Base-by-base conservation (phyloP, 768 basidiomycete species). In the Leucosporidium scottii region DNA sequence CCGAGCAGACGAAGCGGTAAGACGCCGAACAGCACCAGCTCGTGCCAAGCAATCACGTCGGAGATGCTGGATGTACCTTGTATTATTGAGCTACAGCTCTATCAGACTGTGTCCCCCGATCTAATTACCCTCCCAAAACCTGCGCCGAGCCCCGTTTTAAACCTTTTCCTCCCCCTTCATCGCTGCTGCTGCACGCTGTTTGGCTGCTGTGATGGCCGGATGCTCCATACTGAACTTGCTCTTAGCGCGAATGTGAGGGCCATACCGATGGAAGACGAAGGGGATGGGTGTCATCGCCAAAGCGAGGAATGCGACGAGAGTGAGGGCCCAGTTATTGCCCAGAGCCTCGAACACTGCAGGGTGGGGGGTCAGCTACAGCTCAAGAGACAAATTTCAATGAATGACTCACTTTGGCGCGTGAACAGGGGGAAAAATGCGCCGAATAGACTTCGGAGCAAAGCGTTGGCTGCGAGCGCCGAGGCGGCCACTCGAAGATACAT, bases 381-480 rank as follows among this genome's bases (percentile, higher is more conserved):
- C 25, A 44, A 57, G 28, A 44, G 21, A n/a, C 15, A 53, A 21
- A 23, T 34, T 34, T 34, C n/a, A n/a, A n/a, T n/a, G 57, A 10
- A 21, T 25, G 57, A 36, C 9, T 10, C 6, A 47, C n/a, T 47
- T 21, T 85, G 83, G 85, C 83, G 17, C 15, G 55, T 31, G 15
- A 31, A 67, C n/a, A 69, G 39, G 2, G 65, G 66, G 55, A 65
- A 66, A 23, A 67, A 67, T 23, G 63, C 67, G 10, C 75, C 74
- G 34, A 76, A 67, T 12, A 76, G 21, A 8, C 71, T 72, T 27
- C 77, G 75, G 3, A 77, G 23, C 34, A 78, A 67, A 1, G 75
- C 72, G 65, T 78, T 78, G 21, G 76, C 76, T 1, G 77, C 77
- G 23, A 77, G 70, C 1, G 74, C 76, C 4, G 61, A 64, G 6